Evolutionary conservation across 1,139 yeast genomes (phyloP), one percentile per base, ranked within the genome.

Genomic region (Geotrichum carabidarum): DNA sequence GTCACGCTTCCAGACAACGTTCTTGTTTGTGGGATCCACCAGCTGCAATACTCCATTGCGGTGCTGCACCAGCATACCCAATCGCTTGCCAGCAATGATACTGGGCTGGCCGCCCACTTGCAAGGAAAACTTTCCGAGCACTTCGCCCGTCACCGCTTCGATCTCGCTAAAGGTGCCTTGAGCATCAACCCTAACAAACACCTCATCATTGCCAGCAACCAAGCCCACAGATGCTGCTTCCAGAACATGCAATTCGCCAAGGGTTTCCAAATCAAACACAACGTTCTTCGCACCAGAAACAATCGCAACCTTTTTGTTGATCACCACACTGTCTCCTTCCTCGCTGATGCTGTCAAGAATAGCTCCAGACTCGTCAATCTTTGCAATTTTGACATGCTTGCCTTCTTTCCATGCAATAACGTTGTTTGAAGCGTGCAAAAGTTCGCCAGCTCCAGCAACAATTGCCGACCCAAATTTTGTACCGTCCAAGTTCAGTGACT

Each of bases 1-100:
- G 60, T 80, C 82, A 51, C 76, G 72, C 1, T 59, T 46, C 84
- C 84, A 81, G 11, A 40, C 12, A 8, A 46, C 50, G n/a, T 49
- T 30, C 14, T 36, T 34, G 17, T 31, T 17, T 6, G 44, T 22
- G 18, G 40, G 41, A 47, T 51, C 45, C 5, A 53, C 43, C 9
- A 56, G 45, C 42, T 52, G 56, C 32, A 56, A 41, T n/a, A 54
- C 46, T 9, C 59, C 59, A 36, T 58, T 56, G 2, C 54, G 12
- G 15, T 53, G 54, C 41, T 57, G 57, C 11, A 59, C 52, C 37
- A 57, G 43, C 22, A 35, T 12, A 18, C 15, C 22, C 8, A 22
- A 9, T 15, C 41, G 31, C 22, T 32, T 52, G n/a, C 42, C 49
- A 22, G 51, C 31, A 32, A 38, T 17, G 4, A 34, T 41, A 12